phyloP scores from a whole-genome alignment of 139 green algal genomes.

The Trebouxia sp. region DNA sequence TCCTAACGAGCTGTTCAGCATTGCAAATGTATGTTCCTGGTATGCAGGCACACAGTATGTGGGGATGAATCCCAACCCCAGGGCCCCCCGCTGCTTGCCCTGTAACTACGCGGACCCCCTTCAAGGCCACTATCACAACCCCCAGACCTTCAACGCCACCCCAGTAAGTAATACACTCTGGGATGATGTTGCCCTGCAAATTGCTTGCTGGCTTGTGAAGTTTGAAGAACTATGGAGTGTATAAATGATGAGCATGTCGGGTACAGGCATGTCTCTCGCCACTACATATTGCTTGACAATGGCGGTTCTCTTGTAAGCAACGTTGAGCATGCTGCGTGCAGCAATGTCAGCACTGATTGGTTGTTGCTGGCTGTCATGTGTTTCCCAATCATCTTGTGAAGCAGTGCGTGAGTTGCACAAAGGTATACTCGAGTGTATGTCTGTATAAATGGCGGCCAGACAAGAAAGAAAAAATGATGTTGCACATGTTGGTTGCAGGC shows the following conservation, averaged over 20 bases:
- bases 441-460: not conserved
- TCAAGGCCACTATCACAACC: not conserved
- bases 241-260: too few species aligned
- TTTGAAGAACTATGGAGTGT: too few species aligned
- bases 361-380: not conserved
- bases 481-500: not conserved
- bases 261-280: too few species aligned
- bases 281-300: not conserved
- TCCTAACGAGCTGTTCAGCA: not conserved
- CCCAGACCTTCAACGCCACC: not conserved
- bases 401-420: not conserved
- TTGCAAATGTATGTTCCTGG: not conserved
- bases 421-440: not conserved
- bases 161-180: not conserved
- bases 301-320: not conserved
- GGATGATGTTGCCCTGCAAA: too few species aligned
- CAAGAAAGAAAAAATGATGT: not conserved
- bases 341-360: not conserved
- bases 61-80: not conserved
- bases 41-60: slow-evolving; percentile 12
- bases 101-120: slow-evolving; percentile 15
- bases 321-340: not conserved
- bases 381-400: not conserved
- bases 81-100: slow-evolving; percentile 13
- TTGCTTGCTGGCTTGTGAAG: too few species aligned